Evolutionary conservation across 495 filamentous ascomycete genomes (phyloP).

Genomic region (Neurospora pannonica): DNA sequence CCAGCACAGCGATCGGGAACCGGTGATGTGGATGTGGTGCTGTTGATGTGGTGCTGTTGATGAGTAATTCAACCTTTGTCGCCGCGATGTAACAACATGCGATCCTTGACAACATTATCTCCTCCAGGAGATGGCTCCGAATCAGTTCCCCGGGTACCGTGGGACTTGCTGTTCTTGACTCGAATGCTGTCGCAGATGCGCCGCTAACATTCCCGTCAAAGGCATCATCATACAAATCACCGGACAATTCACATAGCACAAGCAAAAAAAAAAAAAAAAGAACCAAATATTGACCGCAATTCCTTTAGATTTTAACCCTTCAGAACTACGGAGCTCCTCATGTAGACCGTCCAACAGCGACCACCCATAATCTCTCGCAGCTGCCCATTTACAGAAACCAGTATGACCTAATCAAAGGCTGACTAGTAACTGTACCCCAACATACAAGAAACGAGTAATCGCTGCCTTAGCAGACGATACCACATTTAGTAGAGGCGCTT

Average conservation of each 20-base stretch:
- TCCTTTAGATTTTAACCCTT: background rate
- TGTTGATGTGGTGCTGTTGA: background rate
- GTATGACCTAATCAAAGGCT: background rate
- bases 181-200: background rate
- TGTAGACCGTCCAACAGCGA: background rate
- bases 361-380: background rate
- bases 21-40: background rate
- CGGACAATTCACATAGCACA: background rate
- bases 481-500: conserved; percentile 79
- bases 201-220: background rate
- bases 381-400: background rate
- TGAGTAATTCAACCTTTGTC: background rate
- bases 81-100: background rate
- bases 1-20: background rate
- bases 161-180: too few relatives aligned
- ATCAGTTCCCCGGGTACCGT: background rate
- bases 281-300: background rate
- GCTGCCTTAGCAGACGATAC: background rate
- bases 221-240: background rate
- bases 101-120: background rate
- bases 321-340: background rate
- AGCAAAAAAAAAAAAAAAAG: too few relatives aligned
- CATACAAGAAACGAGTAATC: background rate
- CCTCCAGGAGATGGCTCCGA: background rate
- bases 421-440: background rate